Evolutionary conservation across 1,284 basidiomycete genomes (phyloP).

Genomic region (Moesziomyces sp.): DNA sequence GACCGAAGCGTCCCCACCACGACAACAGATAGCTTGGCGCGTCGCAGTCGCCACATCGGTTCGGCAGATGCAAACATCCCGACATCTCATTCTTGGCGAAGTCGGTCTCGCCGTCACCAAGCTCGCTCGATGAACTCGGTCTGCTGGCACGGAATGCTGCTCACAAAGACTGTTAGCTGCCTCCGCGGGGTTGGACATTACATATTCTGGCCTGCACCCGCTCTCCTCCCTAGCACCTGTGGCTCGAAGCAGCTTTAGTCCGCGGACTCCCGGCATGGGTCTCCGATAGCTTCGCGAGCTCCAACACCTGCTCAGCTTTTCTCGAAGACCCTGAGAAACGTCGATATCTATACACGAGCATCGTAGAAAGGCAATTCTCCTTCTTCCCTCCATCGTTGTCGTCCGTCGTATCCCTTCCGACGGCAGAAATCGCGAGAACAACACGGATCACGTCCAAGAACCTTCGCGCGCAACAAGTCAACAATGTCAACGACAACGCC

Average conservation of each 20-base stretch:
- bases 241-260: background rate
- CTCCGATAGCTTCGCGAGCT: background rate
- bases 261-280: background rate
- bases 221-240: background rate
- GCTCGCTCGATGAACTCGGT: background rate
- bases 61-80: background rate
- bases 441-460: background rate
- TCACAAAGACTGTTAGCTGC: no score
- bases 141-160: no score
- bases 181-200: background rate
- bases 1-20: background rate
- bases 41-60: background rate
- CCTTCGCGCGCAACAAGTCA: background rate
- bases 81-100: background rate
- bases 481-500: background rate
- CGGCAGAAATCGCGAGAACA: background rate
- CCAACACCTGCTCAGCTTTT: background rate
- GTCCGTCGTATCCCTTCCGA: background rate
- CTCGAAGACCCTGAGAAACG: background rate
- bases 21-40: background rate
- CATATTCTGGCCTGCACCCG: background rate
- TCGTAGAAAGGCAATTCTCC: background rate
- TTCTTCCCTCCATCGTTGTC: background rate
- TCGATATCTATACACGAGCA: background rate
- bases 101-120: background rate